Conservation (phyloP, 257 asterid genomes). For the Mitragyna speciosa region DNA sequence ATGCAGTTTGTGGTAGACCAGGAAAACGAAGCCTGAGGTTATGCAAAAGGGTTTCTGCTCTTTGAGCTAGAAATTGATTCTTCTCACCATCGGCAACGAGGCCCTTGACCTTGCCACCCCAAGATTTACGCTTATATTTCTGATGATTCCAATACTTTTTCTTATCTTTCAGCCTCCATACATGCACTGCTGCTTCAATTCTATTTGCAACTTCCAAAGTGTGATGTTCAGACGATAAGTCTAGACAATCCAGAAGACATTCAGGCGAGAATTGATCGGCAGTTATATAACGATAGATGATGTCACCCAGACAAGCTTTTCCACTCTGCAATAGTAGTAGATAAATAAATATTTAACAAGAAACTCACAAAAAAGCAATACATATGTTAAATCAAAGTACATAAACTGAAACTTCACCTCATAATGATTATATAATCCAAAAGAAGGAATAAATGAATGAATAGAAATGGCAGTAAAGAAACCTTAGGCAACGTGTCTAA, state of each 20-base stretch:
- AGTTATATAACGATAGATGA: constrained; percentile 73
- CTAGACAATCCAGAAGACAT: constrained; percentile 81
- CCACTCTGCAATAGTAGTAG: constrained; percentile 61
- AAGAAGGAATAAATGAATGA: neutral
- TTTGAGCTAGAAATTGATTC: constrained; percentile 61
- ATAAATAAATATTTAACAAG: constrained; percentile 2
- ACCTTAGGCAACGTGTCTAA: constrained; percentile 93
- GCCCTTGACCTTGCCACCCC: constrained; percentile 91
- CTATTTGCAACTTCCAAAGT: constrained; percentile 79
- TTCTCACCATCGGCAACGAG: constrained; percentile 69
- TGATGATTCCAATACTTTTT: constrained; percentile 54
- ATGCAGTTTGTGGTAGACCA: constrained; percentile 93
- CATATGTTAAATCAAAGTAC: too few relatives aligned
- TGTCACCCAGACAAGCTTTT: constrained; percentile 81
- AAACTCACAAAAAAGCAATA: too few relatives aligned
- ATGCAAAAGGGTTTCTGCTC: constrained; percentile 76
- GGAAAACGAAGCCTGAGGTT: constrained; percentile 79
- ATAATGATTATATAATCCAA: neutral
- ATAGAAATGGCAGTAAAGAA: neutral
- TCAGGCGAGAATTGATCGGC: constrained; percentile 91
- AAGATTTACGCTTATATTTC: constrained; percentile 58
- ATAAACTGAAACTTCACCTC: neutral
- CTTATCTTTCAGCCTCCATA: constrained; percentile 73
- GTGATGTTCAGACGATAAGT: constrained; percentile 87
- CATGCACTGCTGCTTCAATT: constrained; percentile 89